These are phyloP conservation scores for Serpula lacrymans DNA, from an alignment of 768 basidiomycete species.

Conservation along the genomic window DNA sequence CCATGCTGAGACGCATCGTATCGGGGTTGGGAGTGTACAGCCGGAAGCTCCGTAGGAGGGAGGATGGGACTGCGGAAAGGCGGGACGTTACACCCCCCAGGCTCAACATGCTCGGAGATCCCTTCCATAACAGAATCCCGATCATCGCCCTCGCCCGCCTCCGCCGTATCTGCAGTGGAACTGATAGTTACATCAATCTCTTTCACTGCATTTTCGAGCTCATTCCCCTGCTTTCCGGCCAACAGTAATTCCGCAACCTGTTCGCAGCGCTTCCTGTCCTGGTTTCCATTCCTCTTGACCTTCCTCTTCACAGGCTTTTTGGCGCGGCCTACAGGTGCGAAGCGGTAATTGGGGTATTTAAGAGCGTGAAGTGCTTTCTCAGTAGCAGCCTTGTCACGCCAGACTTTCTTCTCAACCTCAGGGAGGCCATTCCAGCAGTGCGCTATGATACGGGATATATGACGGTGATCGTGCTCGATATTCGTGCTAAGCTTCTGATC, in stretches of 20 bases:
- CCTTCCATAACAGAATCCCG: neutral
- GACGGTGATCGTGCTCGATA: conserved; percentile 55
- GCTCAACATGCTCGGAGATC: conserved; percentile 2
- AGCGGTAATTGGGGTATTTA: conserved; percentile 54
- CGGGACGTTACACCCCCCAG: conserved; percentile 9
- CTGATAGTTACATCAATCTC: conserved; percentile 20
- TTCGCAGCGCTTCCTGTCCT: conserved; percentile 48
- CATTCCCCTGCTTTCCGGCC: conserved; percentile 47
- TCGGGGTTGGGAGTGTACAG: no score
- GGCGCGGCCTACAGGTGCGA: conserved; percentile 41
- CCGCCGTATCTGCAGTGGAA: no score
- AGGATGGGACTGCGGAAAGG: conserved; percentile 28
- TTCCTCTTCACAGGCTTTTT: conserved; percentile 47
- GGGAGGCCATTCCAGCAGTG: conserved; percentile 54
- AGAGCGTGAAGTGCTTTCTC: conserved; percentile 48
- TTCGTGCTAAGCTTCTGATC: conserved; percentile 43
- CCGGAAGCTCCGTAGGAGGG: conserved; percentile 16
- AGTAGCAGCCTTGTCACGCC: conserved; percentile 45
- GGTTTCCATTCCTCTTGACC: conserved; percentile 46
- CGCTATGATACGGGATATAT: conserved; percentile 55
- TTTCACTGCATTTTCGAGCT: conserved; percentile 43
- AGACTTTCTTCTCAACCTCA: conserved; percentile 47
- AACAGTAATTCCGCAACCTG: conserved; percentile 48
- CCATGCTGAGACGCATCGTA: no score
- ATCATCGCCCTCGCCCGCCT: neutral